Conservation (phyloP, 352 stramenopile species). For the Saprolegnia parasitica region DNA sequence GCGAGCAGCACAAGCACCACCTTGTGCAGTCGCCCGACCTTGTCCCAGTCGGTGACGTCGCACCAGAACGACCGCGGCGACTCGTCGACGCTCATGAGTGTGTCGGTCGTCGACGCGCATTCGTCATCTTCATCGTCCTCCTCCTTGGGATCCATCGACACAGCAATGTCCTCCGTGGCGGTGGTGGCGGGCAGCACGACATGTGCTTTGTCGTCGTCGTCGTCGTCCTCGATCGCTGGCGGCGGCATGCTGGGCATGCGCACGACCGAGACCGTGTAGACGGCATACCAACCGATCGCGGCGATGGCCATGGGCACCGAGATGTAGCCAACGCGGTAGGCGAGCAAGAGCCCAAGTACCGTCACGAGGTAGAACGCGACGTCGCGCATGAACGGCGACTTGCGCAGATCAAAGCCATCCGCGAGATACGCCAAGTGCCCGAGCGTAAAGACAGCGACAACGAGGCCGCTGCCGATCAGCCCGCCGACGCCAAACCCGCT, state of each 20-base stretch:
- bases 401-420: conserved; percentile 9
- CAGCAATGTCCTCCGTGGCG: not conserved
- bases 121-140: not conserved
- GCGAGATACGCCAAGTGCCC: conserved; percentile 25
- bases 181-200: not conserved
- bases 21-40: not conserved
- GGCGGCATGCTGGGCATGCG: not conserved
- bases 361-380: conserved; percentile 21
- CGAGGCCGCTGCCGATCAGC: conserved; percentile 25
- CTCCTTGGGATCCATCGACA: not conserved
- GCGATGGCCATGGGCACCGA: conserved; percentile 8
- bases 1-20: conserved; percentile 55
- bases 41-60: conserved; percentile 15
- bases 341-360: conserved; percentile 4
- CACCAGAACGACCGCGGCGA: conserved; percentile 6
- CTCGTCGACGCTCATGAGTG: not conserved
- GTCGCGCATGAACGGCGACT: conserved; percentile 26
- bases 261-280: conserved; percentile 21
- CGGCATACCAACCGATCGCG: conserved; percentile 7
- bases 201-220: not conserved
- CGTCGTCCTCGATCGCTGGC: not conserved
- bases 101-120: not conserved
- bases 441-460: conserved; percentile 23
- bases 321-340: conserved; percentile 19
- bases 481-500: conserved; percentile 27